phyloP scores from a whole-genome alignment of 371 early-diverging fungal genomes.

The Mycotypha africana region DNA sequence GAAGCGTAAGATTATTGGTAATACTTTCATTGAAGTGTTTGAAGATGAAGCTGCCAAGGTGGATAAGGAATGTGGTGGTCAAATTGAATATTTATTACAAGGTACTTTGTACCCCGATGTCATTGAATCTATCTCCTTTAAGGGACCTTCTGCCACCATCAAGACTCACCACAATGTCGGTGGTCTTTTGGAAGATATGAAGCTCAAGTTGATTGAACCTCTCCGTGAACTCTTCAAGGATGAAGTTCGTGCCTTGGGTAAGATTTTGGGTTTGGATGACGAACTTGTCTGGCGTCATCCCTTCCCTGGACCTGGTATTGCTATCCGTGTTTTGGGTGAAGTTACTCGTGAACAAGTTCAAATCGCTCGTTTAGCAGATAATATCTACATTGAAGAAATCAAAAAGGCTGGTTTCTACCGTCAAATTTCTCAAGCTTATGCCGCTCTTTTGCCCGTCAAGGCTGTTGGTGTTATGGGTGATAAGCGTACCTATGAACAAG shows the following conservation, averaged over 20 bases:
- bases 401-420: slow-evolving; percentile 94
- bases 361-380: slow-evolving; percentile 92
- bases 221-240: slow-evolving; percentile 98
- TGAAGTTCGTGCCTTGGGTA: slow-evolving; percentile 93
- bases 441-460: slow-evolving; percentile 90
- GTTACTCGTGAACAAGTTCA: slow-evolving; percentile 88
- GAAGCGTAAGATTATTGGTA: slow-evolving; percentile 98
- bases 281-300: slow-evolving; percentile 98
- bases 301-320: slow-evolving; percentile 98
- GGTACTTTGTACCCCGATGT: slow-evolving; percentile 98
- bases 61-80: slow-evolving; percentile 67
- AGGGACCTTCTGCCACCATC: slow-evolving; percentile 97
- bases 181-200: slow-evolving; percentile 94
- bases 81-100: slow-evolving; percentile 92
- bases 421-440: slow-evolving; percentile 96
- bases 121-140: slow-evolving; percentile 97
- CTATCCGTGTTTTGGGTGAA: slow-evolving; percentile 95
- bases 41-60: slow-evolving; percentile 89
- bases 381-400: slow-evolving; percentile 97
- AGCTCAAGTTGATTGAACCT: slow-evolving; percentile 95
- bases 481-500: slow-evolving; percentile 96
- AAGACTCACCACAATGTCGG: slow-evolving; percentile 99
- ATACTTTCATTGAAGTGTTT: slow-evolving; percentile 96
- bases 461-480: slow-evolving; percentile 99
- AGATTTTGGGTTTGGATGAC: slow-evolving; percentile 83